Evolutionary conservation across 2,329 filamentous ascomycete species (phyloP), one percentile per base, ranked within the genome.

Genomic region (Penicillium sp.): DNA sequence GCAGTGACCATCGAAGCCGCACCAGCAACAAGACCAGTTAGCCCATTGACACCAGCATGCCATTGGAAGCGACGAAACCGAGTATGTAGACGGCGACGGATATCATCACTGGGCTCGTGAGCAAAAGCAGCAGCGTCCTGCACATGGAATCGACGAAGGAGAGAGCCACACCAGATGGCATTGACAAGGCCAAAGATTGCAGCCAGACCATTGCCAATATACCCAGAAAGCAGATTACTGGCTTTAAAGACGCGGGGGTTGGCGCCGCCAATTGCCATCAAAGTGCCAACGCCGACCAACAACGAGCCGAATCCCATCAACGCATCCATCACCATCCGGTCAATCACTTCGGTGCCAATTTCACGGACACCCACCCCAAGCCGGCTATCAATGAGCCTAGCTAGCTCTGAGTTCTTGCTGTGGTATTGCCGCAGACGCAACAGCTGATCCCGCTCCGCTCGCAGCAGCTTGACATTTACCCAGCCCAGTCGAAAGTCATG

Each of bases 191-290:
- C 77, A 41, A 74, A 80, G 0, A 74, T 22, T 0, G 76, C 75
- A 2, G 75, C 71, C 1, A 75, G 70, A 0, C 70, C 65, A 50
- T 81, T 80, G 2, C 78, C 78, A 17, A 81, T 66, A 51, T 79
- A 80, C 1, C 78, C 78, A 0, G 77, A 79, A 0, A 80, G 60
- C 2, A 79, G 60, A 48, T 81, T 81, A 56, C 74, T 78, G 0
- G 73, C 71, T 0, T 63, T 4, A 48, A 63, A 80, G 0, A 79
- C 67, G 0, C 32, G 51, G 0, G 28, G 62, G 43, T 78, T 67
- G 0, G 67, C 71, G 1, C 78, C 77, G 1, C 66, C 74, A 15
- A 80, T 78, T 9, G 78, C 78, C 71, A 80, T 70, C 50, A 74
- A 69, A 0, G 78, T 79, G 8, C 78, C 78, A 0, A 70, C 57